These are phyloP conservation scores for Phascolomyces articulosus DNA, from an alignment of 371 early-diverging fungal species.

Conservation along the genomic window DNA sequence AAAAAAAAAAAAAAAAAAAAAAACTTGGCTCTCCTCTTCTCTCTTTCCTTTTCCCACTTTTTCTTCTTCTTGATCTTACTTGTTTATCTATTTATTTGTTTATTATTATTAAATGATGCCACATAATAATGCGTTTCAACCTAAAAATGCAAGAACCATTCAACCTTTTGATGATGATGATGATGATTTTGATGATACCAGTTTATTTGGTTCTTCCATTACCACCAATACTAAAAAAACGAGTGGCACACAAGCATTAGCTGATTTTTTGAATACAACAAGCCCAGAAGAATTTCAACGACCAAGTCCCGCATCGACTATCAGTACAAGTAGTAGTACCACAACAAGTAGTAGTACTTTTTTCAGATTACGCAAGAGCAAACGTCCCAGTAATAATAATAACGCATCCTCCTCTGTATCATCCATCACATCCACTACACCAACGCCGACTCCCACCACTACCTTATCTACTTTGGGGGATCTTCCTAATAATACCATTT, in stretches of 20 bases:
- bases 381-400: background rate
- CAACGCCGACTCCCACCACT: background rate
- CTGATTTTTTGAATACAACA: conserved; percentile 37
- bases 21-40: too few relatives aligned
- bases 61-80: conserved; percentile 2
- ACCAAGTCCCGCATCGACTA: background rate
- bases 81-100: conserved; percentile 6
- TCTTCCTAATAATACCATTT: too few relatives aligned
- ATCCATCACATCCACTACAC: conserved; percentile 5
- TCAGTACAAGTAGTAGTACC: background rate
- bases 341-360: background rate
- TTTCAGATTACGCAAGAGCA: conserved; percentile 1
- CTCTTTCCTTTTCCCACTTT: background rate
- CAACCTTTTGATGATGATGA: conserved; percentile 17
- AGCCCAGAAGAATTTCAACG: conserved; percentile 35
- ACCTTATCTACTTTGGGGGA: background rate
- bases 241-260: conserved; percentile 36
- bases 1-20: too few relatives aligned
- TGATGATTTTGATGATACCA: conserved; percentile 15
- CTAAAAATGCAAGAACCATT: conserved; percentile 31
- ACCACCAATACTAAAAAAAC: conserved; percentile 18
- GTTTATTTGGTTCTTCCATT: conserved; percentile 5
- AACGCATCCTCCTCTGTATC: background rate
- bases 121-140: conserved; percentile 28
- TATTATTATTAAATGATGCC: conserved; percentile 13